Evolutionary conservation across 441 rosid species (phyloP), one percentile per base, ranked within the genome.

Genomic region (Populus hybrid): DNA sequence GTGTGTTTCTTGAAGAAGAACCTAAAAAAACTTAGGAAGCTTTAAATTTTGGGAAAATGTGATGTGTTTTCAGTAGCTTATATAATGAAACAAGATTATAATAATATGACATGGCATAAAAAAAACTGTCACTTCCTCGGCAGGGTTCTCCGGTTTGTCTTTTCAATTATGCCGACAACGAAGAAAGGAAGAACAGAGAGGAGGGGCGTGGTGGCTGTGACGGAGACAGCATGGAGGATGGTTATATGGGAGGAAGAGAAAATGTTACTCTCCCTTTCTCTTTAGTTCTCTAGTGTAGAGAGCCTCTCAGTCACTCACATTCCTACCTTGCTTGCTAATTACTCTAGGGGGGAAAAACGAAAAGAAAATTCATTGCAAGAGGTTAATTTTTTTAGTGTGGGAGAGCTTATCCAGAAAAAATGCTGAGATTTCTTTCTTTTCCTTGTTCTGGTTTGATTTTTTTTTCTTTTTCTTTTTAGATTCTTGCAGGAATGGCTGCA

Each of bases 301-400:
- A 64, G 59, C 69, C 69, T 24, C 42, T 2, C 29, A 70, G 72
- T 69, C 38, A 53, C 75, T 83, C 45, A 64, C 83, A 83, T 85
- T 85, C 88, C 73, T 88, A 77, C 6, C 87, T 84, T 87, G 78
- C n/a, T 79, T 61, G 9, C 9, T 77, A 86, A 82, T 82, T 67
- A 89, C 83, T 78, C 89, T 24, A 5, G 42, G 67, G 0, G 0
- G 29, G 26, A 1, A 1, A 1, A 1, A 1, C 59, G 14, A 71
- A 64, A n/a, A 33, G 21, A 12, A 75, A 56, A 61, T 8, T 10
- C 21, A 59, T 8, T 21, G 69, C 8, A 11, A 67, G 75, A 72
- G 75, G 69, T 56, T 0, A 31, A 66, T 29, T 64, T 11, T 38
- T 33, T 61, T 10, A 21, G 26, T 10, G 65, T 10, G 64, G 64